These are phyloP conservation scores for Schrenkiella parvula DNA, from an alignment of 345 rosid genomes.

Conservation along the genomic window DNA sequence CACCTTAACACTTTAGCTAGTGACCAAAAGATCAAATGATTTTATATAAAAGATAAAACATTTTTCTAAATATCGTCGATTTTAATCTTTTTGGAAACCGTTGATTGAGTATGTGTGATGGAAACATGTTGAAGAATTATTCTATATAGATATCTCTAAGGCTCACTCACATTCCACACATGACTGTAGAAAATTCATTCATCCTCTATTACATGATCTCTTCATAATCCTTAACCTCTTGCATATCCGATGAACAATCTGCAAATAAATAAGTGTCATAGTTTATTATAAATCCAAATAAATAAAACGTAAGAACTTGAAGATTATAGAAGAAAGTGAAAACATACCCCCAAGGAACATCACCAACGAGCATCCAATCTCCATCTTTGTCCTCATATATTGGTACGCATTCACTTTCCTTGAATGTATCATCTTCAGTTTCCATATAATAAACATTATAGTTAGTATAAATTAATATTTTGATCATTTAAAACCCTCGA, in stretches of 20 bases:
- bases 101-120: not conserved
- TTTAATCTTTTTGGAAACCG: not conserved
- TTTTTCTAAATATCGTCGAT: not conserved
- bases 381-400: slow-evolving; percentile 83
- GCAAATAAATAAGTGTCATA: not conserved
- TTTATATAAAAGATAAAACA: not conserved
- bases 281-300: not conserved
- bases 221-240: slow-evolving; percentile 65
- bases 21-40: not conserved
- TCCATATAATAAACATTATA: slow-evolving; percentile 1
- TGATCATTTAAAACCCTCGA: not conserved
- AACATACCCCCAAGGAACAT: slow-evolving; percentile 86
- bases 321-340: not conserved
- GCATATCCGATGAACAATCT: slow-evolving; percentile 66
- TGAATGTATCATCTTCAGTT: slow-evolving; percentile 29
- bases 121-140: not conserved
- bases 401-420: slow-evolving; percentile 53
- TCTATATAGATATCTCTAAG: not conserved
- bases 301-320: not conserved
- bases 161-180: not conserved
- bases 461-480: not conserved
- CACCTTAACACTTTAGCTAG: not conserved
- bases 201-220: slow-evolving; percentile 26
- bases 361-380: slow-evolving; percentile 88
- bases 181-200: not conserved